These are phyloP conservation scores for Cystofilobasidium bisporidii DNA, from an alignment of 768 basidiomycete species.

Conservation along the genomic window DNA sequence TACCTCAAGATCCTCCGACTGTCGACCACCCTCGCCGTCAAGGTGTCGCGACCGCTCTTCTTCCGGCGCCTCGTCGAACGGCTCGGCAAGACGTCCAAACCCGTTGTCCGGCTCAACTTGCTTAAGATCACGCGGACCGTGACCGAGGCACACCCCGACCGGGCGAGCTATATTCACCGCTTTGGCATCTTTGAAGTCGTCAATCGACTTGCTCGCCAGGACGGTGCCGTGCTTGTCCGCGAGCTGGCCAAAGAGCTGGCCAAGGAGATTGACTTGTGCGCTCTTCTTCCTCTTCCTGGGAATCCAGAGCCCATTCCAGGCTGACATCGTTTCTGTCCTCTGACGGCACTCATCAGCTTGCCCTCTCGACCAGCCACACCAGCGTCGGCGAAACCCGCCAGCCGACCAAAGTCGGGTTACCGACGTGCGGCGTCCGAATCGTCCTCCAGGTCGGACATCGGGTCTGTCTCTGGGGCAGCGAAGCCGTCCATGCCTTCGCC, in stretches of 20 bases:
- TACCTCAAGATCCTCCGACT: constrained; percentile 80
- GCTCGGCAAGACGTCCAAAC: constrained; percentile 57
- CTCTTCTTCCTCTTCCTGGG: neutral
- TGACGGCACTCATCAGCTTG: neutral
- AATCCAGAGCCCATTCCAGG: too few relatives aligned
- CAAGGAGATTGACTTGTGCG: constrained; percentile 20
- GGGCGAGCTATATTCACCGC: constrained; percentile 65
- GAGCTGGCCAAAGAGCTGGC: constrained; percentile 46
- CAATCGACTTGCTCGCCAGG: constrained; percentile 65
- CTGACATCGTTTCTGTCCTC: too few relatives aligned
- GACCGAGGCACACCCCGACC: constrained; percentile 82
- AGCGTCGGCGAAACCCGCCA: neutral
- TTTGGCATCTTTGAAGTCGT: constrained; percentile 77
- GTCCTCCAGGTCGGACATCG: neutral
- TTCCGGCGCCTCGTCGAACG: constrained; percentile 80
- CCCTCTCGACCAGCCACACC: neutral
- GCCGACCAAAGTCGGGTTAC: neutral
- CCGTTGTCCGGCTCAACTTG: constrained; percentile 82
- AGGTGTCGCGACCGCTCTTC: constrained; percentile 69
- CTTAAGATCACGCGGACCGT: constrained; percentile 72
- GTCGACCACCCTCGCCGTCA: constrained; percentile 62
- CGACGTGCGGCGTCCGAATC: constrained; percentile 7
- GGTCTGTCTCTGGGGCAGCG: neutral
- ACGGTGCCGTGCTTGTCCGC: constrained; percentile 81
- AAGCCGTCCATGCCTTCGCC: neutral